Evolutionary conservation across 169 alveolate genomes (phyloP), one percentile per base, ranked within the genome.

Genomic region (Cystoisospora suis): DNA sequence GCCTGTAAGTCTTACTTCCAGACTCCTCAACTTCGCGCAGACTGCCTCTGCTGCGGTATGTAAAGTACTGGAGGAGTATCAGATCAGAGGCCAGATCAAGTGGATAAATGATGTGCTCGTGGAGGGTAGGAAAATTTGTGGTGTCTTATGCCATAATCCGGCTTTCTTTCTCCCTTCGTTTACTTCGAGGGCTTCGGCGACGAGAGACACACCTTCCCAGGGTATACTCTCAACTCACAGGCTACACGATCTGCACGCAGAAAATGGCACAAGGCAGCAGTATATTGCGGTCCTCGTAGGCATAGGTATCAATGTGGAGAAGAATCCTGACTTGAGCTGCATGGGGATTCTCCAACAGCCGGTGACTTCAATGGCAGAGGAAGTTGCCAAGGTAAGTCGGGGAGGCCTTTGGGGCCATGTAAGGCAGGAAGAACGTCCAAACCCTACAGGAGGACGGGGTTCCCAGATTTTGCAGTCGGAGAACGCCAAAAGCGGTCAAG

Each of bases 101-200:
- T 94, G 96, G 96, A 80, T 92, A n/a, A 94, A 94, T 65, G 96
- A 94, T 81, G 94, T 94, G 5, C 81, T 92, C 20, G 94, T 94
- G 34, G 65, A 87, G 65, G 47, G 85, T 40, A 91, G 86, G 85
- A 94, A 94, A 69, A 90, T 94, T n/a, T 42, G 94, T 42, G 96
- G 96, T 5, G 87, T 93, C 44, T 89, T 94, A 29, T 81, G 93
- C 70, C 90, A 77, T 9, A 86, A 65, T 45, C 75, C 90, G 9
- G 47, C 75, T 12, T 49, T 45, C 17, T 15, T 29, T 23, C 45
- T 65, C 15, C 29, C 83, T 61, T 69, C 70, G 61, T 53, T 20
- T 65, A 44, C 42, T 44, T 65, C 77, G 4, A 7, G 45, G 42
- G 27, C 77, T n/a, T 12, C 15, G 6, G 38, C 77, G 44, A 2